These are phyloP conservation scores for Cunninghamia lanceolata DNA, from an alignment of 75 land plant species.

Conservation along the genomic window DNA sequence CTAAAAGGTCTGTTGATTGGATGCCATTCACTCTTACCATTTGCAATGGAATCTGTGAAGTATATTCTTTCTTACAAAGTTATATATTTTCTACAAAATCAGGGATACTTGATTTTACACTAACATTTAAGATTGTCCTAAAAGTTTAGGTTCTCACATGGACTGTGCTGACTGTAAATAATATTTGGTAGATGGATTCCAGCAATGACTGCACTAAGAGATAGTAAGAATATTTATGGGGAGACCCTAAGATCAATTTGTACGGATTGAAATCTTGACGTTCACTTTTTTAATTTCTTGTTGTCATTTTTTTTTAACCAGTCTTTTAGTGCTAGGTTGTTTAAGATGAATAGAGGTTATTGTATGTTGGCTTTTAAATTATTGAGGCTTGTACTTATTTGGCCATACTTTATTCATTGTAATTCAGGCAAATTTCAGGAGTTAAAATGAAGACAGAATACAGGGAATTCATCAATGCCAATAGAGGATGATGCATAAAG, in stretches of 20 bases:
- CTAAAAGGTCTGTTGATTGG: not conserved
- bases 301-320: not conserved
- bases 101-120: not conserved
- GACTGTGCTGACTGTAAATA: not conserved
- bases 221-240: not conserved
- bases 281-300: not conserved
- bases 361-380: not conserved
- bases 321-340: not conserved
- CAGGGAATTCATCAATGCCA: constrained; percentile 77
- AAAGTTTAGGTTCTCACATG: not conserved
- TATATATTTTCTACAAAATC: not conserved
- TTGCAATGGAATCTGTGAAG: no score
- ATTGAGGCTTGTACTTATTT: not conserved
- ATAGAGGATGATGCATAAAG: constrained; percentile 38
- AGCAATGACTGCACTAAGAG: not conserved
- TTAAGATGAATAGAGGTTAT: not conserved
- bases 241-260: not conserved
- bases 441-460: constrained; percentile 98
- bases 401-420: not conserved
- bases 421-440: constrained; percentile 80
- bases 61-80: not conserved
- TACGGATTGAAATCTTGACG: not conserved
- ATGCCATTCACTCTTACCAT: not conserved
- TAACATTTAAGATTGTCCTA: not conserved
- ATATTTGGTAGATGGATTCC: not conserved